These are phyloP conservation scores for Alternaria postmessia DNA, from an alignment of 2,329 filamentous ascomycete species.

Conservation along the genomic window DNA sequence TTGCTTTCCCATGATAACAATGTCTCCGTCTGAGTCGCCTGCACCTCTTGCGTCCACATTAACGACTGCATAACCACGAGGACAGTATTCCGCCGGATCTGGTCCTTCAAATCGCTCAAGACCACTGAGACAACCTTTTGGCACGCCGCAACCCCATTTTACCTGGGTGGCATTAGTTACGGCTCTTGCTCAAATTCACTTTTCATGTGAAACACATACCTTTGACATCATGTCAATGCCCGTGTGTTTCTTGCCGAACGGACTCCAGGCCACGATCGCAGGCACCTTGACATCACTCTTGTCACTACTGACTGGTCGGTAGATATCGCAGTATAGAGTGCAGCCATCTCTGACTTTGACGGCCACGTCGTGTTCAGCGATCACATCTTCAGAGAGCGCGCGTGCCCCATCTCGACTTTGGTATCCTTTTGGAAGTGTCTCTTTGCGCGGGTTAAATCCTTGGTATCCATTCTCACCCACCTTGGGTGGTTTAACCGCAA, in stretches of 20 bases:
- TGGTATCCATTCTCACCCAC: conserved; percentile 18
- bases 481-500: conserved; percentile 16
- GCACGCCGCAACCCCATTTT: conserved; percentile 13
- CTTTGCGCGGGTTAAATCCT: conserved; percentile 18
- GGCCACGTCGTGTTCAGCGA: conserved; percentile 16
- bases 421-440: conserved; percentile 14
- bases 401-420: conserved; percentile 11
- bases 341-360: conserved; percentile 19
- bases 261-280: conserved; percentile 54
- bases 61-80: conserved; percentile 44
- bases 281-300: conserved; percentile 43
- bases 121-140: conserved; percentile 17
- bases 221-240: conserved; percentile 18
- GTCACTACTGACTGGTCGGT: conserved; percentile 27
- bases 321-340: conserved; percentile 20
- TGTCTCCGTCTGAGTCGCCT: conserved; percentile 42
- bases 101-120: conserved; percentile 54
- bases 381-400: conserved; percentile 12
- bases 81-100: conserved; percentile 49
- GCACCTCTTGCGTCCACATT: conserved; percentile 40
- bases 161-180: not conserved
- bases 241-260: conserved; percentile 52
- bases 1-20: conserved; percentile 16
- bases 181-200: not conserved
- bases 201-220: not conserved